Base-by-base conservation (phyloP, 345 rosid species). In the Eucalyptus virginea region DNA sequence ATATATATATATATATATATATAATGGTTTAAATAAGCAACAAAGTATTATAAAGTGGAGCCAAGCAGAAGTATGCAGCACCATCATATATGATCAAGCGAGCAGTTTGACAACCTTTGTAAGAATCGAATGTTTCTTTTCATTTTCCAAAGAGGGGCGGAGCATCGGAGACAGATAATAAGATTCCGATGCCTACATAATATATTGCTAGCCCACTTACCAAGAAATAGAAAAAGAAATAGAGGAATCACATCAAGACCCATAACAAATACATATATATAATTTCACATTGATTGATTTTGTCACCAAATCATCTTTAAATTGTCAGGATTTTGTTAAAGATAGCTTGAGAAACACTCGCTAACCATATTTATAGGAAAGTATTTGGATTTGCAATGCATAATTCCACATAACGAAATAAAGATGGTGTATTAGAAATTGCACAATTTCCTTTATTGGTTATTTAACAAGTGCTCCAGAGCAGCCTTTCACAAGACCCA, bases 311-410 rank as follows among this genome's bases (percentile, higher is more conserved):
- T 19, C 56, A 19, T 52, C 56, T 52, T 3, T 52, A 52, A 52
- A 56, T 56, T 56, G 30, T 23, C 13, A 23, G 0, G 30, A 5
- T 56, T 18, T 52, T 52, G 4, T 52, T 52, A 52, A 52, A 52
- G 56, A 52, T 3, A 0, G 0, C 56, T 52, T 4, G 0, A 52
- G 56, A 19, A 19, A 52, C 24, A 7, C 56, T 52, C 7, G 1
- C 56, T 49, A 5, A 49, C 18, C 56, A 52, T 19, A 52, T 52
- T 7, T 52, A 19, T 52, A 52, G 56, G 56, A 52, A 52, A 52
- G 24, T 19, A 52, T 23, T 56, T 56, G 60, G 26, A 56, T 9
- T 56, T 9, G 28, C 60, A 54, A 54, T 54, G 11, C 60, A 26
- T 58, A 58, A 58, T 58, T 58, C 26, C 65, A 26, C 30, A 26